Evolutionary conservation across 2,329 filamentous ascomycete genomes (phyloP), one percentile per base, ranked within the genome.

Genomic region (Aspergillus sergii): DNA sequence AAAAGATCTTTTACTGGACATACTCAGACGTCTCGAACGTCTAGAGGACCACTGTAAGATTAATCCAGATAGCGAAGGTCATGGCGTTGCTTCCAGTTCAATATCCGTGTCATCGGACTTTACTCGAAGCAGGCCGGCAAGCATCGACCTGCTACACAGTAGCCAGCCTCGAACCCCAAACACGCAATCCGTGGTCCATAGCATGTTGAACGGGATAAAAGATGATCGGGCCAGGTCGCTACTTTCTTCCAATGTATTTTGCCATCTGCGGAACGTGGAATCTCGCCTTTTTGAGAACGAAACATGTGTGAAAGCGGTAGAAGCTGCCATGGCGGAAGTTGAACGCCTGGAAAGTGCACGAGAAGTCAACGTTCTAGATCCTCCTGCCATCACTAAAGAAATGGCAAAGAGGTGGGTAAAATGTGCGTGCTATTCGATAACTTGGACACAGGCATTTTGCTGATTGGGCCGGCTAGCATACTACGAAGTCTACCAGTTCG

Each of bases 41-140:
- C 36, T 68, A 4, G 66, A 68, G 26, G 63, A 67, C 7, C 66
- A 67, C 26, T 67, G 66, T 60, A 43, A 26, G 23, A 32, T 65
- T 9, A 45, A 50, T 3, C 43, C 48, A 8, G 39, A 56, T 36
- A 3, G 26, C 9, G 54, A 39, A 2, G 45, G 57, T 11, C 16
- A 41, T 1, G 48, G 7, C n/a, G 51, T 56, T 6, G 58, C 43
- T 43, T 46, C 46, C 28, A 30, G 54, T 30, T 67, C 57, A 16
- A 57, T 48, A 16, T 64, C 64, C 1, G 11, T 46, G 2, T 60
- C 48, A 2, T 28, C 48, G 2, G 62, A 61, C 21, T 1, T 36
- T 4, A 16, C 36, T 36, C 4, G 14, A 23, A 5, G 11, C 14
- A 19, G 21, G 19, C 9, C 14, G 32, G 14, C 32, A 23, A 32